These are phyloP conservation scores for Conticribra weissflogii DNA, from an alignment of 108 stramenopile genomes.

Conservation along the genomic window DNA sequence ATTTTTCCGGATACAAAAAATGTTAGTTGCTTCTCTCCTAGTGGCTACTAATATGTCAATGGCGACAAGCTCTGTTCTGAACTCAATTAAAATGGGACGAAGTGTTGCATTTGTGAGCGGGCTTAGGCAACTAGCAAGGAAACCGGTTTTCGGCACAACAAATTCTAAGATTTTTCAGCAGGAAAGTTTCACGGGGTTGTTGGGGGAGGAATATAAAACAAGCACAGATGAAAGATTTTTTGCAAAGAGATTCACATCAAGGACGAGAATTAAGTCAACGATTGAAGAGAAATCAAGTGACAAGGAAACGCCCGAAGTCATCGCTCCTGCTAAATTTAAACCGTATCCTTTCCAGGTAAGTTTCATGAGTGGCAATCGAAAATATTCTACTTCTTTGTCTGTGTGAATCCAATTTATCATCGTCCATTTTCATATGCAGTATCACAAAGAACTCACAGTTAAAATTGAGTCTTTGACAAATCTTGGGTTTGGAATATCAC, in stretches of 20 bases:
- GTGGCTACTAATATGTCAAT: no score
- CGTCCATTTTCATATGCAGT: slow-evolving; percentile 23
- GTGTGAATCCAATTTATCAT: neutral
- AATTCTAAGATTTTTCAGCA: no score
- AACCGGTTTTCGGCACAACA: no score
- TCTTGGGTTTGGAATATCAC: slow-evolving; percentile 78
- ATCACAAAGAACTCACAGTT: slow-evolving; percentile 55
- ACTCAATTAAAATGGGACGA: no score
- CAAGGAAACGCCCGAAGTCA: neutral
- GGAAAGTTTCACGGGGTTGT: no score
- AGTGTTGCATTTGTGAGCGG: no score
- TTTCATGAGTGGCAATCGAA: neutral
- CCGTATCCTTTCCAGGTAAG: slow-evolving; percentile 47
- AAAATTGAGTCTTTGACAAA: slow-evolving; percentile 77
- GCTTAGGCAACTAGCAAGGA: no score
- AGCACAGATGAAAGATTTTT: no score
- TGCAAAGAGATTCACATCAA: slow-evolving; percentile 2
- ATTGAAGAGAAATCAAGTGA: neutral
- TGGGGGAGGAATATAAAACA: no score
- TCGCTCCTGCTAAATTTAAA: slow-evolving; percentile 47
- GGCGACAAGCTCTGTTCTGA: no score
- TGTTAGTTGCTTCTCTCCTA: no score
- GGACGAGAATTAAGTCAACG: neutral
- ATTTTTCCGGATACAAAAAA: no score
- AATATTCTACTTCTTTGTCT: neutral